These are phyloP conservation scores for Protea cynaroides DNA, from an alignment of 164 flowering plant species.

Conservation along the genomic window DNA sequence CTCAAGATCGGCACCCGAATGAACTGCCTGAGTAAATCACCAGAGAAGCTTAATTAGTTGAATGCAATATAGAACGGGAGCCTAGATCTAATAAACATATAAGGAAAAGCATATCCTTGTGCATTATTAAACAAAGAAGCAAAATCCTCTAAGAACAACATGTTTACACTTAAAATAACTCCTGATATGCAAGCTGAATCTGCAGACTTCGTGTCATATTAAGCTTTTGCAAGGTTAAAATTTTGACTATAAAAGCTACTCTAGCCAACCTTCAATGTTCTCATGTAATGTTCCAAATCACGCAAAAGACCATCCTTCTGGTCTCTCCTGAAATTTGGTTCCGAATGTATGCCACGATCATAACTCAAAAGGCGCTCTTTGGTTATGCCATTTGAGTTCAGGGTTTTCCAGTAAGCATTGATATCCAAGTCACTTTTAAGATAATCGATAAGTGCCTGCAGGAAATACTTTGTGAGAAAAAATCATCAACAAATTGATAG, in stretches of 20 bases:
- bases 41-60: not conserved
- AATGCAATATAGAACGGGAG: not conserved
- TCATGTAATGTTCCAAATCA: conserved; percentile 89
- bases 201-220: not conserved
- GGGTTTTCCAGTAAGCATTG: conserved; percentile 81
- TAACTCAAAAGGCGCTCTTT: conserved; percentile 95
- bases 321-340: conserved; percentile 72
- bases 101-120: too few relatives aligned
- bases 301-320: conserved; percentile 90
- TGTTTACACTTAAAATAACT: too few relatives aligned
- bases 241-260: not conserved
- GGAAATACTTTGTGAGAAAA: conserved; percentile 8
- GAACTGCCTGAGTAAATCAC: conserved; percentile 67
- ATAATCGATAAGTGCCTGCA: conserved; percentile 89
- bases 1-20: conserved; percentile 99
- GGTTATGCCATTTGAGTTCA: conserved; percentile 89
- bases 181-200: not conserved
- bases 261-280: conserved; percentile 79
- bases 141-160: too few relatives aligned
- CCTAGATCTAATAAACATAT: too few relatives aligned
- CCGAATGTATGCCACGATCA: conserved; percentile 91
- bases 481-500: conserved; percentile 3
- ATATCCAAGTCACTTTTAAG: conserved; percentile 78
- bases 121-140: too few relatives aligned
- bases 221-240: not conserved